Base-by-base conservation (phyloP, 345 rosid genomes). In the Arabidopsis arenosa region DNA sequence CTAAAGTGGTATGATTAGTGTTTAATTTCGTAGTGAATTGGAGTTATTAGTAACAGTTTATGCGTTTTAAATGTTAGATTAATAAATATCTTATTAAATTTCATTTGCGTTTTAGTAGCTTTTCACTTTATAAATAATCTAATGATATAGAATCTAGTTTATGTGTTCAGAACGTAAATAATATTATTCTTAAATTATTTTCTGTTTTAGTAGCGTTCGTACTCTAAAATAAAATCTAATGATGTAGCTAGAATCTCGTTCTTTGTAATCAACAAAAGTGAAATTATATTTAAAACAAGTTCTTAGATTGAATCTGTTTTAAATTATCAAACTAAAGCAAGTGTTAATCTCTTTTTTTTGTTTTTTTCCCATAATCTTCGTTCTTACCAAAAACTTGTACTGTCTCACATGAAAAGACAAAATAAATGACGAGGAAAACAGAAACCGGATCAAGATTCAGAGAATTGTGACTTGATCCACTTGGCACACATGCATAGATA, bases 361-460 rank as follows among this genome's bases (percentile, higher is more conserved):
- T 6, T 4, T 58, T 15, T 15, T 4, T 35, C 8, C n/a, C 43
- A 14, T 39, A 32, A 32, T 5, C 0, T 62, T 23, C 32, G 17
- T 49, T 66, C 32, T 28, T 28, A 28, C 32, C 32, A 28, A 9
- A 68, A 40, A 6, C 36, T 68, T 68, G 53, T 55, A 41, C 9
- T 13, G 35, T 47, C 9, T 74, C 52, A 21, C 70, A 63, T 17
- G 14, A 30, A 15, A 52, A 12, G 72, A 72, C 77, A 65, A 65
- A 71, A 71, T 40, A 48, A 32, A 66, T 78, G 81, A 77, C 73
- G 81, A 72, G 73, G 81, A 77, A 57, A 77, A 18, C n/a, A 41
- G 73, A 57, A 72, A 65, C 40, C 68, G 68, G 53, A 26, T 37
- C 48, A 44, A 17, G 30, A 47, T 55, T 43, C 13, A 70, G 59